phyloP scores from a whole-genome alignment of 2,329 filamentous ascomycete species.

The Fusarium hostae region DNA sequence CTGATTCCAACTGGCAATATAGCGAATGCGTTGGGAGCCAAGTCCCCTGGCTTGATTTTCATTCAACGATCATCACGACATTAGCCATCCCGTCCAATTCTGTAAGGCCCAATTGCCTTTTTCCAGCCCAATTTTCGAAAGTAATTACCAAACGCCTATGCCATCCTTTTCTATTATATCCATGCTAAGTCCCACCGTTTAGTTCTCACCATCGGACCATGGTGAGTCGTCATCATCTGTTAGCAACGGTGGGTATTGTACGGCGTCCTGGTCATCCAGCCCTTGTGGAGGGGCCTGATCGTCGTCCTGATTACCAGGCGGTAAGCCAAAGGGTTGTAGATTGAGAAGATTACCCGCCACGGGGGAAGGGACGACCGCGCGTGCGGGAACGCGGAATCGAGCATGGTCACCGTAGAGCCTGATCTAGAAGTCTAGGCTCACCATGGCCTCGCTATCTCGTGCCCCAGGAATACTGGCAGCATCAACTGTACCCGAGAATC shows the following conservation, averaged over 20 bases:
- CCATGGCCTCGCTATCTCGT: background rate
- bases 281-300: background rate
- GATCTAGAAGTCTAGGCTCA: slow-evolving; percentile 3
- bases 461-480: slow-evolving; percentile 4
- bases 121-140: background rate
- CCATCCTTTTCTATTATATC: background rate
- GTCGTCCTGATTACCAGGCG: background rate
- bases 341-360: background rate
- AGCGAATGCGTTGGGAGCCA: background rate
- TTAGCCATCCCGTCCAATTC: slow-evolving; percentile 2
- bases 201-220: background rate
- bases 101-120: slow-evolving; percentile 16
- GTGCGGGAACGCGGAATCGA: background rate
- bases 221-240: background rate
- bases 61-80: background rate
- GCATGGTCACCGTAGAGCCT: background rate
- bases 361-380: background rate
- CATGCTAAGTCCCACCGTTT: background rate
- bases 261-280: background rate
- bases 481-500: slow-evolving; percentile 53
- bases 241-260: background rate
- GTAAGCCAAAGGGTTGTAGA: background rate
- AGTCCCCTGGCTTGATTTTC: background rate
- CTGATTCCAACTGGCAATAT: background rate
- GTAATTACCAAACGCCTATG: background rate